Evolutionary conservation across 345 rosid species (phyloP).

Genomic region (Hypericum perforatum): DNA sequence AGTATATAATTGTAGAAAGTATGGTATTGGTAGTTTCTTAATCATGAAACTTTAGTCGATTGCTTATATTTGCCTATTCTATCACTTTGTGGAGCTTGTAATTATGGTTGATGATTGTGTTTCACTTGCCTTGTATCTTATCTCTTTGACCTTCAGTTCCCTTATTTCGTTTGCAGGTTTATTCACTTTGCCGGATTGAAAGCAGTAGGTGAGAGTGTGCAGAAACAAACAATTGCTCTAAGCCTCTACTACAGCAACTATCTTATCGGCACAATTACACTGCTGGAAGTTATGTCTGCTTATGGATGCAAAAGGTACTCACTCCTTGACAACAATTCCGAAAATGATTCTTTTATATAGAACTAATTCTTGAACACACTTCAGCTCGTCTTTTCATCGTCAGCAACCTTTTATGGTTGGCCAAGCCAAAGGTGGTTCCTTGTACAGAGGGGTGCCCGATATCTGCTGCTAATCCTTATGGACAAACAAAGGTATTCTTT

Average conservation of each 20-base stretch:
- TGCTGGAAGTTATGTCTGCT: slow-evolving; percentile 84
- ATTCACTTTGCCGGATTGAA: slow-evolving; percentile 98
- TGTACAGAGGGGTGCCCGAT: slow-evolving; percentile 83
- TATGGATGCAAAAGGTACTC: slow-evolving; percentile 91
- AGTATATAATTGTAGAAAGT: no score
- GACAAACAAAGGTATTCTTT: slow-evolving; percentile 74
- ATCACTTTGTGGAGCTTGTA: no score
- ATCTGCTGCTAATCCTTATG: slow-evolving; percentile 77
- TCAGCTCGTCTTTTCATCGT: slow-evolving; percentile 98
- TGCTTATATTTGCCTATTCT: no score
- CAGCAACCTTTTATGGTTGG: slow-evolving; percentile 98
- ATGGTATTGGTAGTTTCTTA: no score
- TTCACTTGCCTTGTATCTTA: slow-evolving; percentile 2
- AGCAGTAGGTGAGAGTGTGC: slow-evolving; percentile 95
- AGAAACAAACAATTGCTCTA: slow-evolving; percentile 72
- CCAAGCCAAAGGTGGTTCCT: slow-evolving; percentile 92
- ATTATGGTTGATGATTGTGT: no score
- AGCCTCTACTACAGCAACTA: slow-evolving; percentile 76
- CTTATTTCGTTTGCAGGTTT: slow-evolving; percentile 45
- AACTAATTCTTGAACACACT: slow-evolving; percentile 5
- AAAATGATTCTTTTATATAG: background rate
- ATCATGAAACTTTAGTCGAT: no score
- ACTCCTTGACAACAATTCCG: slow-evolving; percentile 5
- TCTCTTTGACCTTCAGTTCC: background rate
- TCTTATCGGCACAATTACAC: slow-evolving; percentile 68